Percentiles rank a stretch among this genome's conserved stretches.
phyloP scores from a whole-genome alignment of 345 rosid genomes.

The Moricandia arvensis region DNA sequence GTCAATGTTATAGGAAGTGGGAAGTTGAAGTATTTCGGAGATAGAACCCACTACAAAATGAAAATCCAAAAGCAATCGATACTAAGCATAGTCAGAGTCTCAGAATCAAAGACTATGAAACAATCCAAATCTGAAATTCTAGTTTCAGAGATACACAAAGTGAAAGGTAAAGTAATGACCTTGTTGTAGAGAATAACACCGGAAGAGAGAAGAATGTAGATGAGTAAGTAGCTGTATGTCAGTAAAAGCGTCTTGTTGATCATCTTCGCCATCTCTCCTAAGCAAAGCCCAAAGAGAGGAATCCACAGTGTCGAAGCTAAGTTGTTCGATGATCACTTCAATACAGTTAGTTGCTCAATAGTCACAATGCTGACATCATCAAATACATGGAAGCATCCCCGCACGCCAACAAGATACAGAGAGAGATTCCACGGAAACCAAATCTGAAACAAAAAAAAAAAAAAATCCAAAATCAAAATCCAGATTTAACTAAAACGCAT shows the following conservation, averaged over 20 bases:
- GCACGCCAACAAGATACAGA: slow-evolving; percentile 20
- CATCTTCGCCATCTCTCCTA: slow-evolving; percentile 46
- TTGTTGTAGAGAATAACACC: slow-evolving; percentile 95
- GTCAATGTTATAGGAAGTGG: slow-evolving; percentile 90
- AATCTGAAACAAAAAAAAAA: too few species aligned
- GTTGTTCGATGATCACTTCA: background rate
- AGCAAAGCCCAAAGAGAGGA: too few species aligned
- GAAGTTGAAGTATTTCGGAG: slow-evolving; percentile 86
- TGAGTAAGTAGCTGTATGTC: slow-evolving; percentile 75
- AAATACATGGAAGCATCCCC: slow-evolving; percentile 8
- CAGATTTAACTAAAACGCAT: too few species aligned
- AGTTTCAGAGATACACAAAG: too few species aligned
- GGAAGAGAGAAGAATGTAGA: slow-evolving; percentile 83
- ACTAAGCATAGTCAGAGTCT: too few species aligned
- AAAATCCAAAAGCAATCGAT: slow-evolving; percentile 1
- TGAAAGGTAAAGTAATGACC: slow-evolving; percentile 54
- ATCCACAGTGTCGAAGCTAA: too few species aligned
- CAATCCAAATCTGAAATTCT: too few species aligned
- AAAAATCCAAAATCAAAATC: too few species aligned
- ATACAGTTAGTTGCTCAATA: slow-evolving; percentile 3
- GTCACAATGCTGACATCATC: slow-evolving; percentile 22
- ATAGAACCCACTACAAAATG: slow-evolving; percentile 88
- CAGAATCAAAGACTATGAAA: too few species aligned
- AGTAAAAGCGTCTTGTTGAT: slow-evolving; percentile 73
- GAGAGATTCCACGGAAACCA: slow-evolving; percentile 23